These are phyloP conservation scores for Haplosporangium gracile DNA, from an alignment of 192 early-diverging fungal species.

Conservation along the genomic window DNA sequence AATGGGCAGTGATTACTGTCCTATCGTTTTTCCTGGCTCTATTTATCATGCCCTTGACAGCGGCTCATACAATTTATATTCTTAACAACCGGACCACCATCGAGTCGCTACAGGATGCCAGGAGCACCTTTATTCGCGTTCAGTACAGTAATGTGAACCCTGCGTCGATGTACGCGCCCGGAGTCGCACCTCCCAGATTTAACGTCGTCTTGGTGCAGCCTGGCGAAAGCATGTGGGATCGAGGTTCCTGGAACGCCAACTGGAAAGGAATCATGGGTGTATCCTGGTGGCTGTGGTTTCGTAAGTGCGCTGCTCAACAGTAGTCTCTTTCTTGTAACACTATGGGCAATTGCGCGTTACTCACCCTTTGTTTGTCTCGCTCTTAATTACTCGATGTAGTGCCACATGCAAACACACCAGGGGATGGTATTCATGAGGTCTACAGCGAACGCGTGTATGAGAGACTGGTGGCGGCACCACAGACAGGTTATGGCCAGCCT, in stretches of 20 bases:
- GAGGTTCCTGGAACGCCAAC: conserved; percentile 55
- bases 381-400: conserved; percentile 5
- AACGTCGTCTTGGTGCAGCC: conserved; percentile 39
- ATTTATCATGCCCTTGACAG: conserved; percentile 63
- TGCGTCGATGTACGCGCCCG: conserved; percentile 12
- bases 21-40: conserved; percentile 61
- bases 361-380: background rate
- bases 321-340: background rate
- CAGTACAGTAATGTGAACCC: conserved; percentile 39
- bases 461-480: conserved; percentile 2
- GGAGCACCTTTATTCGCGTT: conserved; percentile 33
- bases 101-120: conserved; percentile 53
- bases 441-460: conserved; percentile 31
- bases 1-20: conserved; percentile 55
- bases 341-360: background rate
- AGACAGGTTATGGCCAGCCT: conserved; percentile 1
- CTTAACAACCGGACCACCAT: conserved; percentile 69
- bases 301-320: conserved; percentile 33
- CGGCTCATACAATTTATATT: conserved; percentile 62
- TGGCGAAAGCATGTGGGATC: conserved; percentile 61
- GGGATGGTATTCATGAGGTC: conserved; percentile 44
- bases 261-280: conserved; percentile 66
- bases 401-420: conserved; percentile 37
- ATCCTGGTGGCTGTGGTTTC: conserved; percentile 63
- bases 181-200: conserved; percentile 33